phyloP scores from a whole-genome alignment of 75 land plant genomes.

The Picea glauca region DNA sequence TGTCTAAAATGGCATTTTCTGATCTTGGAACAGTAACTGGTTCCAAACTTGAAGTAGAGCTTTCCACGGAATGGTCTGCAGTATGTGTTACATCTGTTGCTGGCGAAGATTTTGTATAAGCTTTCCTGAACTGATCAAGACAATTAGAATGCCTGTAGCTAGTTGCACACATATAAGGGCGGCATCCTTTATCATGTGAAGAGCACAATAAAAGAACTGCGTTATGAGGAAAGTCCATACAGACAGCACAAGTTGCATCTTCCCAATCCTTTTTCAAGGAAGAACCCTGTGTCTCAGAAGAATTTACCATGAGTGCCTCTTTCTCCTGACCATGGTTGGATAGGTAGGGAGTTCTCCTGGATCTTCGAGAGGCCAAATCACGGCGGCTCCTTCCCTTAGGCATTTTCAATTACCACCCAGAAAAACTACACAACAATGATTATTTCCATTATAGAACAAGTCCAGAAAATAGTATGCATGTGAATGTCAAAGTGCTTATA shows the following conservation, averaged over 20 bases:
- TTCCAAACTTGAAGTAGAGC: slow-evolving; percentile 7
- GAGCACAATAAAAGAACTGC: slow-evolving; percentile 68
- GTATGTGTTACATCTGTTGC: slow-evolving; percentile 7
- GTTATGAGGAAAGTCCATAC: slow-evolving; percentile 71
- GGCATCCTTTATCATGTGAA: slow-evolving; percentile 60
- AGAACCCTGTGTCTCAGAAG: neutral
- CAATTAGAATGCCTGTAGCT: slow-evolving; percentile 68
- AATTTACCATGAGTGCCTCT: neutral
- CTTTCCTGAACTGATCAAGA: slow-evolving; percentile 67
- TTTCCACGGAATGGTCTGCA: slow-evolving; percentile 3
- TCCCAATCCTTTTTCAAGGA: slow-evolving; percentile 47
- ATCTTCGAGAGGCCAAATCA: slow-evolving; percentile 4
- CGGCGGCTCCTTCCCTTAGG: slow-evolving; percentile 12
- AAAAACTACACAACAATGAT: no score
- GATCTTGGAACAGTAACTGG: neutral
- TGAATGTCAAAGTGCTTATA: no score
- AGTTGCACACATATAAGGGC: slow-evolving; percentile 82
- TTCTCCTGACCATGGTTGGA: slow-evolving; percentile 2
- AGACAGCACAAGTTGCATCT: slow-evolving; percentile 56
- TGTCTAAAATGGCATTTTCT: neutral
- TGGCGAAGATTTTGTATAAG: slow-evolving; percentile 41
- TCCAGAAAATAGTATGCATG: no score
- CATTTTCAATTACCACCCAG: slow-evolving; percentile 2
- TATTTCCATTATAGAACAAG: no score
- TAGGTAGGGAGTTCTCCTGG: slow-evolving; percentile 13